Conservation (phyloP, 1,284 basidiomycete genomes). For the Cryptococcus sp. region DNA sequence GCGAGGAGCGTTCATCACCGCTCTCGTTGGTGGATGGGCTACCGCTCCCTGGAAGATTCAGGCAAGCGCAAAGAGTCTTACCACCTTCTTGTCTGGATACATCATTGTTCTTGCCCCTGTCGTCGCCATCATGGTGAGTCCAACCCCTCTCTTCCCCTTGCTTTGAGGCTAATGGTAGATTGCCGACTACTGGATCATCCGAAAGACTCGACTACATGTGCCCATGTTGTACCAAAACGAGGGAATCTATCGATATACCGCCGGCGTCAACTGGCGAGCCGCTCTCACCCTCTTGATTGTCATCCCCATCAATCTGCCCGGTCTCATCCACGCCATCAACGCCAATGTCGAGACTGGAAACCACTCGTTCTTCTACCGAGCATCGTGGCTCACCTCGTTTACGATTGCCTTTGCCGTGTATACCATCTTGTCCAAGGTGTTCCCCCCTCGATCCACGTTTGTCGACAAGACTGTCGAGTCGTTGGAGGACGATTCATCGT, state of each 20-base stretch:
- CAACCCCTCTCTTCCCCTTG: too few species aligned
- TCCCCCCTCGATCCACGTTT: slow-evolving; percentile 26
- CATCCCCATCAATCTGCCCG: slow-evolving; percentile 40
- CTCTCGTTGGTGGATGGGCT: slow-evolving; percentile 64
- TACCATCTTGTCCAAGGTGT: slow-evolving; percentile 20
- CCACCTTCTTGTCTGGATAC: slow-evolving; percentile 43
- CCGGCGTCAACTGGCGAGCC: slow-evolving; percentile 42
- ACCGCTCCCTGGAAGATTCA: slow-evolving; percentile 44
- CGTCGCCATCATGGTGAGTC: slow-evolving; percentile 36
- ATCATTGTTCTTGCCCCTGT: slow-evolving; percentile 42
- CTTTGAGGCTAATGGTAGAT: slow-evolving; percentile 12
- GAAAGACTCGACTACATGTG: slow-evolving; percentile 30
- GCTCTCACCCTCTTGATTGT: slow-evolving; percentile 29
- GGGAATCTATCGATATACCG: slow-evolving; percentile 41
- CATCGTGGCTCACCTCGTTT: slow-evolving; percentile 36
- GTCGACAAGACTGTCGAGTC: slow-evolving; percentile 32
- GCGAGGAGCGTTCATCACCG: slow-evolving; percentile 67
- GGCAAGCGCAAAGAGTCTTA: slow-evolving; percentile 35
- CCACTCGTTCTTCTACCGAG: slow-evolving; percentile 35
- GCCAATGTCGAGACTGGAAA: slow-evolving; percentile 33
- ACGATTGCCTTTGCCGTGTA: slow-evolving; percentile 30
- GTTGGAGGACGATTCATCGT: slow-evolving; percentile 21
- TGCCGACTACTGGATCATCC: slow-evolving; percentile 38
- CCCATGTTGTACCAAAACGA: slow-evolving; percentile 42
- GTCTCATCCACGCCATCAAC: slow-evolving; percentile 38